Evolutionary conservation across 2,329 filamentous ascomycete genomes (phyloP).

Genomic region (Pochonia chlamydosporia): DNA sequence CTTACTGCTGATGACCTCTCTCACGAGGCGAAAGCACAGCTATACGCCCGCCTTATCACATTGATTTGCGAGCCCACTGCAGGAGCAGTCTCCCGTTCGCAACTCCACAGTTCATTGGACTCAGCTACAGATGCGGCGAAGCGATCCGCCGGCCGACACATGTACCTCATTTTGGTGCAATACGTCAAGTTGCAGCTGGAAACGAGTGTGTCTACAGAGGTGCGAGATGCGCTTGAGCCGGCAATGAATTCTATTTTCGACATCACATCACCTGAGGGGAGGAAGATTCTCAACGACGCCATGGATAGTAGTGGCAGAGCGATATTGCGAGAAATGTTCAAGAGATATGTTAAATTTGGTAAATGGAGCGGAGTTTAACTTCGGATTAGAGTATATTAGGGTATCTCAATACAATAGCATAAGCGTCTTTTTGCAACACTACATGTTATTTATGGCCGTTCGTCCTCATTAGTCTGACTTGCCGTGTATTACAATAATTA

Average conservation of each 20-base stretch:
- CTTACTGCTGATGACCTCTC: constrained; percentile 16
- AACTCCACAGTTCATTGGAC: constrained; percentile 42
- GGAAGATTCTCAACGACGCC: constrained; percentile 53
- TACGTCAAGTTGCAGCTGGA: constrained; percentile 59
- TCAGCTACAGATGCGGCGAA: constrained; percentile 57
- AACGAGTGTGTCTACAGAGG: constrained; percentile 39
- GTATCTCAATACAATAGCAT: constrained; percentile 8
- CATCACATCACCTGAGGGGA: constrained; percentile 48
- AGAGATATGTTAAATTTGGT: constrained; percentile 55
- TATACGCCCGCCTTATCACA: constrained; percentile 50
- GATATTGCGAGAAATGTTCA: constrained; percentile 53
- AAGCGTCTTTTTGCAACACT: neutral
- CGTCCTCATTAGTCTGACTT: too few species aligned
- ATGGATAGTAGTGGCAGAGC: constrained; percentile 55
- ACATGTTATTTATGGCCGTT: neutral
- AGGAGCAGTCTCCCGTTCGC: constrained; percentile 45
- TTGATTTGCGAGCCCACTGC: constrained; percentile 54
- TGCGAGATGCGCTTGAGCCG: constrained; percentile 51
- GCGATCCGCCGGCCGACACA: constrained; percentile 54
- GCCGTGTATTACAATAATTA: too few species aligned
- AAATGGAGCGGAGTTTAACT: constrained; percentile 56
- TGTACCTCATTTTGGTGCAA: constrained; percentile 53
- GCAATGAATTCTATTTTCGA: constrained; percentile 55
- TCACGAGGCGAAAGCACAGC: constrained; percentile 40
- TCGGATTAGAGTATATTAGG: neutral